Evolutionary conservation across 2,329 filamentous ascomycete species (phyloP).

Genomic region (Cordyceps pruinosa): DNA sequence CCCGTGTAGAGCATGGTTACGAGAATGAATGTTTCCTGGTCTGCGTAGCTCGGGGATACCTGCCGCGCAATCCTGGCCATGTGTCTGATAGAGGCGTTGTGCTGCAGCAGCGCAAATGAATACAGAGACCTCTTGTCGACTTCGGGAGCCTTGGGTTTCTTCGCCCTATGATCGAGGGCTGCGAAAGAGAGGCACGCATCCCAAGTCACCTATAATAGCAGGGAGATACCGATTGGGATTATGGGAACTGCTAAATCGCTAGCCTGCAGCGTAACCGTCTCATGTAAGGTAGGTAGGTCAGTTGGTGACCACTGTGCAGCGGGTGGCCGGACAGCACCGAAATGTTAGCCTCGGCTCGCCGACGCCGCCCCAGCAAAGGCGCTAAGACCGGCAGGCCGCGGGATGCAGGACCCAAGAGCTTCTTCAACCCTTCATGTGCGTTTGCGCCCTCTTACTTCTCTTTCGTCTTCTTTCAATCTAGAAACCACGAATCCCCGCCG

Average conservation of each 20-base stretch:
- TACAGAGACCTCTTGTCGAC: not conserved
- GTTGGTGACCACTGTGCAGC: not conserved
- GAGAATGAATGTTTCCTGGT: constrained; percentile 9
- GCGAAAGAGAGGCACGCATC: constrained; percentile 6
- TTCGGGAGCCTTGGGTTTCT: not conserved
- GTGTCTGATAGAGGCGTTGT: constrained; percentile 6
- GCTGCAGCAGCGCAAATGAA: constrained; percentile 1
- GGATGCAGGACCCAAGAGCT: not conserved
- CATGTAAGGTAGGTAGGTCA: not conserved
- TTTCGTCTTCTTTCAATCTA: not conserved
- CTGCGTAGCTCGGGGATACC: not conserved
- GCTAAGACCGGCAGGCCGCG: constrained; percentile 9
- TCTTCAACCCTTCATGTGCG: constrained; percentile 6
- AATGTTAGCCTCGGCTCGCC: constrained; percentile 7
- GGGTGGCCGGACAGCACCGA: not conserved
- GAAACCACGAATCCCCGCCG: not conserved
- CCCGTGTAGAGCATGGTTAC: constrained; percentile 7
- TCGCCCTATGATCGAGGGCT: constrained; percentile 2
- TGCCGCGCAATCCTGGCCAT: constrained; percentile 1
- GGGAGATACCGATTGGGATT: too few species aligned
- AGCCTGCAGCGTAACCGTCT: not conserved
- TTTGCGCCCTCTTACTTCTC: not conserved
- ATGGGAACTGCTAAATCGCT: too few species aligned
- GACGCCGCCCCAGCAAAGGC: constrained; percentile 5
- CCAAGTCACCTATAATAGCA: not conserved